A percentile compares a stretch with the other conserved stretches of the same genome.
Conservation (phyloP, 306 rosid genomes). For the Gastrolobium bilobum region DNA sequence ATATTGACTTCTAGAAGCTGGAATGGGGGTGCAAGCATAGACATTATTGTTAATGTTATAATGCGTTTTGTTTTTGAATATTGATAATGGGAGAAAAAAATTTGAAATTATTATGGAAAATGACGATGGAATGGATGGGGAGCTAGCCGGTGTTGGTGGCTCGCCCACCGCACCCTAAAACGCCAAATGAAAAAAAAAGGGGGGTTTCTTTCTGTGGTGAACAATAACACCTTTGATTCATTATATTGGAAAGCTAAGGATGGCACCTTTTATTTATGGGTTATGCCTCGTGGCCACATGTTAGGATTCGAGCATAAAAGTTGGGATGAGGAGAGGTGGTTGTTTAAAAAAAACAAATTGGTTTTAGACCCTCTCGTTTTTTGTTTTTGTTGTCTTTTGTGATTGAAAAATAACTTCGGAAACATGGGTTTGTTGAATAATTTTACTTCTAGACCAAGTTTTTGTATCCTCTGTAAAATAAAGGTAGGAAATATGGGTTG, state of each 20-base stretch:
- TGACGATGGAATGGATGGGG: not conserved
- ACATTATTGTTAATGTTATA: slow-evolving; percentile 21
- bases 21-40: slow-evolving; percentile 41
- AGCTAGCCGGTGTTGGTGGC: not conserved
- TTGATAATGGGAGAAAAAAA: not conserved
- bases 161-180: slow-evolving; percentile 17
- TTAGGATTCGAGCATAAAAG: not conserved
- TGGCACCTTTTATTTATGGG: slow-evolving; percentile 19
- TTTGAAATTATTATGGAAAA: not conserved
- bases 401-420: not conserved
- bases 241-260: not conserved
- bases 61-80: no score
- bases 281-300: not conserved
- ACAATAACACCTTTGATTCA: not conserved
- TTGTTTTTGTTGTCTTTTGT: no score
- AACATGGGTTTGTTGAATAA: not conserved
- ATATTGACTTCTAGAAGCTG: slow-evolving; percentile 73
- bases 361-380: not conserved
- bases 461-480: no score
- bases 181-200: not conserved
- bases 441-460: no score
- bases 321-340: no score
- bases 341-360: not conserved
- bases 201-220: not conserved
- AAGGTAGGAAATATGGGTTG: not conserved